Evolutionary conservation across 768 basidiomycete genomes (phyloP).

Genomic region (Pleurotus tuoliensis): DNA sequence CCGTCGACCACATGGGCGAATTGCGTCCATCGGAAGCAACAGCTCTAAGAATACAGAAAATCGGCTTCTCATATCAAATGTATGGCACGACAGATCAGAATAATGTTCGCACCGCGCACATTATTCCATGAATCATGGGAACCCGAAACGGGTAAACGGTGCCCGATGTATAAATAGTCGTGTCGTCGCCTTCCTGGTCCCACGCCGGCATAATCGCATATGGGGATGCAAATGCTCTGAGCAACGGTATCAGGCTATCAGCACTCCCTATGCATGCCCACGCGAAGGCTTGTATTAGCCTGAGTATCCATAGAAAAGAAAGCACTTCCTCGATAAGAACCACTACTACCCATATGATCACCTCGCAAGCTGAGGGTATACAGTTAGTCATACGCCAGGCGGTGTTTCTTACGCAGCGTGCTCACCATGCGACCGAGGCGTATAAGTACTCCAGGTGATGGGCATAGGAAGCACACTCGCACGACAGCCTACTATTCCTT

Average conservation of each 20-base stretch:
- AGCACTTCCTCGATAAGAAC: background rate
- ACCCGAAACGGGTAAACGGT: background rate
- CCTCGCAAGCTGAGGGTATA: background rate
- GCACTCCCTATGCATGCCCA: background rate
- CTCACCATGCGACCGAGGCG: background rate
- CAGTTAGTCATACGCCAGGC: background rate
- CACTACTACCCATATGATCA: constrained; percentile 1
- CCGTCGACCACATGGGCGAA: too few species aligned
- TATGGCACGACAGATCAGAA: background rate
- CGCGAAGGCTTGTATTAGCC: background rate
- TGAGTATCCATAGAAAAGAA: background rate
- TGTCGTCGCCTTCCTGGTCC: background rate
- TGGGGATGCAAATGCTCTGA: background rate
- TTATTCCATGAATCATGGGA: background rate
- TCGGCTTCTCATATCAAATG: too few species aligned
- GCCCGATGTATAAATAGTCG: background rate
- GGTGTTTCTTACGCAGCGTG: background rate
- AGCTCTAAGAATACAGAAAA: too few species aligned
- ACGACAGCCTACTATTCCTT: background rate
- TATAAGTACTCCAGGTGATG: background rate
- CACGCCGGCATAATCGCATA: background rate
- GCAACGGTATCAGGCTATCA: background rate
- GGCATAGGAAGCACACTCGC: too few species aligned
- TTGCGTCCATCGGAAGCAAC: too few species aligned
- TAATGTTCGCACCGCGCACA: background rate